Base-by-base conservation (phyloP, 495 filamentous ascomycete species). In the Wilcoxina mikolae region DNA sequence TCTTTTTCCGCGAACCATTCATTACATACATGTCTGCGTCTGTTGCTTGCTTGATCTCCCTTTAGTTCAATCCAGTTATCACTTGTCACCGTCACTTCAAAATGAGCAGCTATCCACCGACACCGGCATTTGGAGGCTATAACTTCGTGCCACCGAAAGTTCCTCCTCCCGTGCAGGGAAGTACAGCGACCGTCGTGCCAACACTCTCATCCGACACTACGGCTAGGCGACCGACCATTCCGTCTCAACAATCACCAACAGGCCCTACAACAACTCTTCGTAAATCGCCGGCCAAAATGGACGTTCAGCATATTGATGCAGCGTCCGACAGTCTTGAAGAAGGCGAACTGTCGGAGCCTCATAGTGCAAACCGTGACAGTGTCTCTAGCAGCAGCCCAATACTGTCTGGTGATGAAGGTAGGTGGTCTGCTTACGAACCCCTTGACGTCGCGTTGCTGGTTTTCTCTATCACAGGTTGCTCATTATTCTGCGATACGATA, bases 81-180 rank as follows among this genome's bases (percentile, higher is more conserved):
- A 5, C 15, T 35, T 35, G 31, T 15, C 31, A 15, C 31, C 31
- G 31, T 15, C 31, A 15, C 31, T 5, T 15, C 5, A 35, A 35
- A 7, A 43, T 43, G 39, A 43, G 39, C 17, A 74, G 76, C 35
- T 75, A 81, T 66, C 74, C 76, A 53, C 70, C 70, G 49, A 68
- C 70, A 25, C 73, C 76, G 29, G 65, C 74, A 3, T 79, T 72
- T 62, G 74, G 74, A 49, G 71, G 67, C 15, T 65, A 56, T 53
- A 57, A 53, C 60, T 62, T 55, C 60, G 53, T 47, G 53, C 53
- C 54, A 23, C 61, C 41, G 25, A 60, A 47, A 53, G 56, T 47
- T 27, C 54, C 59, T 41, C 15, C 39, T 27, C 31, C 27, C n/a
- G n/a, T n/a, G n/a, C n/a, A n/a, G n/a, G n/a, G n/a, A n/a, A n/a